Conservation (phyloP, 306 rosid species). For the Cicer yamashitae region DNA sequence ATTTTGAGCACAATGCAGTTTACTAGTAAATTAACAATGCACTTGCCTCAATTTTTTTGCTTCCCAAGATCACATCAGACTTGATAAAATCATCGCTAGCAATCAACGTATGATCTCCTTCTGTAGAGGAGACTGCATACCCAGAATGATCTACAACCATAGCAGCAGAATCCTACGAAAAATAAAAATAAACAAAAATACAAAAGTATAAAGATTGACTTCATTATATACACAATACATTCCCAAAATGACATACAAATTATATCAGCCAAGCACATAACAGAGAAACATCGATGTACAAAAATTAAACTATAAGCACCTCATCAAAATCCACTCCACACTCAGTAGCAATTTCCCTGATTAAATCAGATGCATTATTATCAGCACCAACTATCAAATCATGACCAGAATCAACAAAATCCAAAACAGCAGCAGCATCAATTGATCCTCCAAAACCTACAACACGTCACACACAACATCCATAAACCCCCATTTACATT, state of each 20-base stretch:
- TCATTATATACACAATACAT: not conserved
- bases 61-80: slow-evolving; percentile 83
- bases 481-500: not conserved
- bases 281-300: slow-evolving; percentile 1
- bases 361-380: slow-evolving; percentile 81
- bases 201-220: not conserved
- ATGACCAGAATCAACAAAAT: slow-evolving; percentile 95
- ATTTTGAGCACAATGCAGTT: slow-evolving; percentile 26
- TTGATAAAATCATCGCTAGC: slow-evolving; percentile 80
- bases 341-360: slow-evolving; percentile 81
- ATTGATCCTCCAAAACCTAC: slow-evolving; percentile 95
- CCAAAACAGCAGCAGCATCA: slow-evolving; percentile 77
- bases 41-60: slow-evolving; percentile 81
- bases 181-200: not conserved
- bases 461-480: not conserved
- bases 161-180: slow-evolving; percentile 69
- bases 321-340: slow-evolving; percentile 97
- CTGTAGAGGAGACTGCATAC: slow-evolving; percentile 75
- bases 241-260: slow-evolving; percentile 32
- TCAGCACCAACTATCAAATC: slow-evolving; percentile 88
- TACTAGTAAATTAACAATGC: slow-evolving; percentile 24
- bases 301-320: slow-evolving; percentile 54
- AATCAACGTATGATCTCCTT: slow-evolving; percentile 92
- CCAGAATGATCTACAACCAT: slow-evolving; percentile 86
- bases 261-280: slow-evolving; percentile 4